Evolutionary conservation across 169 alveolate genomes (phyloP).

Genomic region (Cryptosporidium sp.): DNA sequence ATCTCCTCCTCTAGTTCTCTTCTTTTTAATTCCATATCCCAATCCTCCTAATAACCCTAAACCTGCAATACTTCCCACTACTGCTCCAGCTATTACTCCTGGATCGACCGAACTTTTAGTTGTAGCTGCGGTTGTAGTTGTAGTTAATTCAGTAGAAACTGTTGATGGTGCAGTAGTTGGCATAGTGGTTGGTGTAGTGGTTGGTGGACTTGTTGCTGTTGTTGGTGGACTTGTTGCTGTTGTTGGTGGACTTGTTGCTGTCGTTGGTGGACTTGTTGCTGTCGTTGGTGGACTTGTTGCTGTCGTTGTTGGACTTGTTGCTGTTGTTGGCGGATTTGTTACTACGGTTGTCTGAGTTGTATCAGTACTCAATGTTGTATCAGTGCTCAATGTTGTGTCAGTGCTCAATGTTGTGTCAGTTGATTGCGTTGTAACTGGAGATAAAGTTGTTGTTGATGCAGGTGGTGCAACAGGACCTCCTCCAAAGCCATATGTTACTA

Average conservation of each 20-base stretch:
- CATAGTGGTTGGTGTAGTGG: not conserved
- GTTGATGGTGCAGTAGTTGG: not conserved
- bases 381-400: not conserved
- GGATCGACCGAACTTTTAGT: not conserved
- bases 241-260: not conserved
- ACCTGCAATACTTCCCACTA: slow-evolving; percentile 57
- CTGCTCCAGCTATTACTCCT: slow-evolving; percentile 68
- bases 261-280: not conserved
- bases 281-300: too few species aligned
- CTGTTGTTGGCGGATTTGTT: not conserved
- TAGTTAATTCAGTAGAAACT: not conserved
- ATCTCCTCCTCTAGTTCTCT: not conserved
- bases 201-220: not conserved
- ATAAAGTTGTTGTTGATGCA: slow-evolving; percentile 1
- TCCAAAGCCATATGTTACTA: slow-evolving; percentile 1
- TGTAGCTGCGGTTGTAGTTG: not conserved
- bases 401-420: slow-evolving; percentile 1
- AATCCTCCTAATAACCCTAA: slow-evolving; percentile 39
- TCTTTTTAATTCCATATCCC: slow-evolving; percentile 1
- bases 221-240: not conserved
- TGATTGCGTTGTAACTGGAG: not conserved
- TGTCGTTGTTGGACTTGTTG: not conserved
- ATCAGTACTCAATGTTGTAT: not conserved
- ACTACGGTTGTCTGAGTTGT: not conserved
- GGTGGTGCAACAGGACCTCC: slow-evolving; percentile 26